Conservation (phyloP, 2,329 filamentous ascomycete species). For the Ceratocystis lukuohia region DNA sequence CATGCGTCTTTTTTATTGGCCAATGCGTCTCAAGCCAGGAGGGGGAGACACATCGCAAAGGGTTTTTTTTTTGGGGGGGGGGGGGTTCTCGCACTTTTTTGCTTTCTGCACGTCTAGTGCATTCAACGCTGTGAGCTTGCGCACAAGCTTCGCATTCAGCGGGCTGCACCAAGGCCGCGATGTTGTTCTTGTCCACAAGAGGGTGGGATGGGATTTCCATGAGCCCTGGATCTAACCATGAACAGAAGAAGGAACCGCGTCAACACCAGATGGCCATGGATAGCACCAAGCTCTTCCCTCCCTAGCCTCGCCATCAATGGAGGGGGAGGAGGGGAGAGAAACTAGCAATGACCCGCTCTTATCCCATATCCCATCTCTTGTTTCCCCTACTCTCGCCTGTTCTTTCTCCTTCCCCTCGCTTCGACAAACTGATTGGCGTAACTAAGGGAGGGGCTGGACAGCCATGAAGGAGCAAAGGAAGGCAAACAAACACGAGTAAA, state of each 20-base stretch:
- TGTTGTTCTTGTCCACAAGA: not conserved
- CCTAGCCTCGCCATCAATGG: not conserved
- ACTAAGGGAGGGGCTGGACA: slow-evolving; percentile 5
- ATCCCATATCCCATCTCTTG: not conserved
- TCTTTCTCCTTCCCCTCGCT: slow-evolving; percentile 4
- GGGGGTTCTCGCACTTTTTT: too few relatives aligned
- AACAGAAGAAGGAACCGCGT: not conserved
- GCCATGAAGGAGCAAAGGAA: not conserved
- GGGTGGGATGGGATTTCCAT: not conserved
- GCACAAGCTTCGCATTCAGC: too few relatives aligned
- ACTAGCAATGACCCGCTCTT: not conserved
- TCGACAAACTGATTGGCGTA: not conserved
- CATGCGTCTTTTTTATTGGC: not conserved
- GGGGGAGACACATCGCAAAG: too few relatives aligned
- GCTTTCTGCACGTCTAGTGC: too few relatives aligned
- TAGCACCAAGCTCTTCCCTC: not conserved
- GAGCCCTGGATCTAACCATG: not conserved
- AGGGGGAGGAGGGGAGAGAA: not conserved
- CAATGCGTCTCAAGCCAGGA: not conserved
- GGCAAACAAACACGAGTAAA: not conserved
- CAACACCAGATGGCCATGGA: not conserved
- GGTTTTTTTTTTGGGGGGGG: too few relatives aligned
- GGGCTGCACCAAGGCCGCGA: too few relatives aligned
- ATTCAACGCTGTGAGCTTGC: too few relatives aligned
- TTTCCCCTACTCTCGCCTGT: not conserved